Base-by-base conservation (phyloP, 2,329 filamentous ascomycete genomes). In the Fusarium sp. region DNA sequence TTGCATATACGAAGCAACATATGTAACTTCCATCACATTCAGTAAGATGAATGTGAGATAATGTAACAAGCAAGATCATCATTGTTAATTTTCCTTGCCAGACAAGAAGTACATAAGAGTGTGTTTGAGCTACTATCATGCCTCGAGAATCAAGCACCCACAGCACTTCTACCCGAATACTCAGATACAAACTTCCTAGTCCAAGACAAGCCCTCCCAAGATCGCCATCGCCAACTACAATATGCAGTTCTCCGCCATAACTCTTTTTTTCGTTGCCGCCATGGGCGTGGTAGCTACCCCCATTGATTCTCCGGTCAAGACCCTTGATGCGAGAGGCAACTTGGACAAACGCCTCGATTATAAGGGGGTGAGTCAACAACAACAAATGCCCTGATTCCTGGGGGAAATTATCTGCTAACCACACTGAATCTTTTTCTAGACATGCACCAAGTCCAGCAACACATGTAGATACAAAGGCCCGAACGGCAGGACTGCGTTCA, bases 11-110 rank as follows among this genome's bases (percentile, higher is more conserved):
- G 18, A 22, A 20, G 13, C 22, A 28, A 4, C 18, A 28, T 6
- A 15, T 47, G 26, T 5, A 47, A 22, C 24, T 22, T 47, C n/a
- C 18, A 47, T 47, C 13, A 22, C 18, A 47, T 47, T 22, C 18
- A 47, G n/a, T n/a, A n/a, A n/a, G n/a, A n/a, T n/a, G n/a, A n/a
- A n/a, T n/a, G 26, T 22, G 8, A 28, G 44, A 47, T 10, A 28
- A 28, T 1, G 0, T 11, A 47, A 47, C 24, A 22, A 28, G 18
- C 4, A 28, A 47, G 26, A 47, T 28, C 18, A 47, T 26, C 26
- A 28, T 28, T 11, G 0, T 22, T 3, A 3, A 11, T 1, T 47
- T 7, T 15, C 6, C 11, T 22, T 28, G 13, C 13, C 26, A 5
- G 18, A 11, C 13, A 22, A 22, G 44, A 47, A 47, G 8, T 47